Percentiles rank a stretch among this genome's conserved stretches.
Evolutionary conservation across 495 filamentous ascomycete species (phyloP).

Genomic region (Penicillium antarcticum): DNA sequence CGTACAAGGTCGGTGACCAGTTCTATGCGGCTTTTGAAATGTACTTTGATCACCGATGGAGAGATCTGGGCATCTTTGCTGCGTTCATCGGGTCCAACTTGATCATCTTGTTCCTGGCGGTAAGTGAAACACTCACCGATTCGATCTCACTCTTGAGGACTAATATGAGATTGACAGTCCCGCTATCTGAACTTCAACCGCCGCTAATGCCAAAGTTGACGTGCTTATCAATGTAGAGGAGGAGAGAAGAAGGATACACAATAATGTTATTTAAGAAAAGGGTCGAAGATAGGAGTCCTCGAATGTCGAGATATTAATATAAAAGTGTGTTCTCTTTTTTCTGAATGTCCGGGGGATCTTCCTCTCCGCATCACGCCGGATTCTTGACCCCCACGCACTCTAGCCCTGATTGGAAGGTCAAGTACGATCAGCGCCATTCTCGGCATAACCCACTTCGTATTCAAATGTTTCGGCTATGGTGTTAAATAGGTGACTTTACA

Average conservation of each 20-base stretch:
- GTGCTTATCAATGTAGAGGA: too few species aligned
- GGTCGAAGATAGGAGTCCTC: too few species aligned
- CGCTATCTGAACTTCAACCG: constrained; percentile 66
- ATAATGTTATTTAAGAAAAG: too few species aligned
- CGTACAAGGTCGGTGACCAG: constrained; percentile 72
- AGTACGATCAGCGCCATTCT: background rate
- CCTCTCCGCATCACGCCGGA: constrained; percentile 7
- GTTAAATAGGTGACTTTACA: too few species aligned
- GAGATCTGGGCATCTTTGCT: constrained; percentile 73
- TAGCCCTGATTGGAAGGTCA: constrained; percentile 1
- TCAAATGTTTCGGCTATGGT: too few species aligned
- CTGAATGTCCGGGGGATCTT: too few species aligned
- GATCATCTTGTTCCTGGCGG: constrained; percentile 67
- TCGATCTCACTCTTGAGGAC: background rate
- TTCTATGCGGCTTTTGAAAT: constrained; percentile 67
- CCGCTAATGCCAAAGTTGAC: constrained; percentile 28
- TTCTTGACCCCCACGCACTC: constrained; percentile 17
- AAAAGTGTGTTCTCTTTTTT: too few species aligned
- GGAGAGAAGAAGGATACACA: too few species aligned
- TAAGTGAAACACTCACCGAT: constrained; percentile 8
- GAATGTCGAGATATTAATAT: too few species aligned
- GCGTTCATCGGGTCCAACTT: constrained; percentile 74
- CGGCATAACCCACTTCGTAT: too few species aligned
- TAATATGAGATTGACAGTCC: constrained; percentile 35
- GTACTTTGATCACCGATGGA: constrained; percentile 65